Evolutionary conservation across 1,139 yeast species (phyloP), one percentile per base, ranked within the genome.

Genomic region (Pichia sorboxylosa): DNA sequence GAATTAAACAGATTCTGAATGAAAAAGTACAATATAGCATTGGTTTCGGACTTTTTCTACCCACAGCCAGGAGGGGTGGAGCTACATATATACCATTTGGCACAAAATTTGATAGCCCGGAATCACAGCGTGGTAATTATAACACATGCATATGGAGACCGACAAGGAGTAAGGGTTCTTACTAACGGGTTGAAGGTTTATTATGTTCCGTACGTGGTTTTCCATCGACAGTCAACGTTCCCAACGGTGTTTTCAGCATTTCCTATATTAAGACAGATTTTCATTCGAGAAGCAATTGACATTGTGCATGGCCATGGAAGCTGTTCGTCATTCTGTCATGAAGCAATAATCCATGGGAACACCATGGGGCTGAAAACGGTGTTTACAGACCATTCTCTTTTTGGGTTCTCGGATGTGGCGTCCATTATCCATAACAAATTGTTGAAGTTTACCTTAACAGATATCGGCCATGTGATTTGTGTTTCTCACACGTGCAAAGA

Each of bases 1-100:
- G 11, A n/a, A 18, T 2, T 21, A 28, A 11, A 19, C 22, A 19
- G 22, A 8, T 19, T 19, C 11, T 8, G 22, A 8, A 19, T 8
- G 22, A 34, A 29, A 15, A n/a, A 19, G 15, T 37, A 37, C 15
- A 37, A 37, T 15, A 30, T 37, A 8, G 41, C 41, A 2, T 17
- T 40, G 19, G 42, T 87, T 3, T 80, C 94, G 27, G 99, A 92
- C 58, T 92, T 85, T 64, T 92, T 90, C 71, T 92, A 81, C 57
- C 99, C 99, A 14, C 98, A 92, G 53, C 80, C 96, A 0, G 99
- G 99, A 2, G 99, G 99, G 7, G 92, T 92, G 3, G 99, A 92
- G 54, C 74, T 90, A 41, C 98, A 92, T 52, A 84, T 90, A 17
- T 85, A 83, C 55, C 97, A 90, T 53, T 51, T 79, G 16, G 61